Base-by-base conservation (phyloP, 371 early-diverging fungal species). In the Mucor circinelloides region DNA sequence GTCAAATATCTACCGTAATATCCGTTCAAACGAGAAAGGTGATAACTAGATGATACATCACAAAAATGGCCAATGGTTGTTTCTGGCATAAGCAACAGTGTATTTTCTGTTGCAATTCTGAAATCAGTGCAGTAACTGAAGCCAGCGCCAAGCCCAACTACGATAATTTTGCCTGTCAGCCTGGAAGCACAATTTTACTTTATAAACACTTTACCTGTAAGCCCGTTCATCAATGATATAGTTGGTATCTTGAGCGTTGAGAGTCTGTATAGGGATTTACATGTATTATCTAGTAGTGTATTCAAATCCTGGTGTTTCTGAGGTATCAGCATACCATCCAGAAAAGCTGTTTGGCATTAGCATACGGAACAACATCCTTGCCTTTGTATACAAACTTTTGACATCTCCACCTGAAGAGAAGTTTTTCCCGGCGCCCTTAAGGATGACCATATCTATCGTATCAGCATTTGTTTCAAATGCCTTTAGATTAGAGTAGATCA, bases 11-110 rank as follows among this genome's bases (percentile, higher is more conserved):
- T 87, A 34, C 99, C 99, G 9, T 94, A 73, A 71, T 95, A 87
- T 15, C 95, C 95, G 70, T 96, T 96, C 74, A 97, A 74, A 12
- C 97, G 83, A n/a, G 98, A 89, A 63, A 97, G 73, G 77, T 94
- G 94, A 85, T 94, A 97, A 21, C 90, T 86, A 6, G 93, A 93
- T n/a, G 96, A 95, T 6, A 95, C 96, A 73, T 97, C 98, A 19
- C 96, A 95, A 73, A 95, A 95, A 23, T 95, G 81, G 2, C 99
- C 98, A 63, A 97, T 50, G 3, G 19, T 50, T 5, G 97, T 94
- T 78, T 98, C 97, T 12, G 96, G 97, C 97, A 98, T 98, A 56
- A 97, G 94, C 72, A 97, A 94, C 62, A 94, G 63, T 0, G 97
- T 94, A 40, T 92, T 90, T 76, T 99, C 17, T 94, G 97, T 13